These are phyloP conservation scores for Pseudocercospora eumusae DNA, from an alignment of 2,329 filamentous ascomycete species.

Conservation along the genomic window DNA sequence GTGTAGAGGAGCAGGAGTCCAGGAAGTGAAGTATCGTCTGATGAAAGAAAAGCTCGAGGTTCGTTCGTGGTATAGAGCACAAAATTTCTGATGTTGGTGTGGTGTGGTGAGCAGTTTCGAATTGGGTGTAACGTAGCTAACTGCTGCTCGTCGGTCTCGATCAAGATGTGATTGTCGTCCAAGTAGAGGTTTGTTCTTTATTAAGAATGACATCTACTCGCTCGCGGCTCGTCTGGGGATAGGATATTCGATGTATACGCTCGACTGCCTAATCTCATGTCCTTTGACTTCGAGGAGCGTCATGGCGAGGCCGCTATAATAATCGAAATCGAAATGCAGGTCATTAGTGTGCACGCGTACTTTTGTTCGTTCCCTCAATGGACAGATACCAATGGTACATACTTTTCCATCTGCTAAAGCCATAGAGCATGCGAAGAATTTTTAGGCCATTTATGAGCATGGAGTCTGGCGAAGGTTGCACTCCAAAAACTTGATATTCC, in stretches of 20 bases:
- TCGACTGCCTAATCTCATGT: constrained; percentile 43
- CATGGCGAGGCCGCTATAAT: constrained; percentile 16
- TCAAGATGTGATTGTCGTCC: constrained; percentile 22
- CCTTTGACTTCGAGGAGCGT: constrained; percentile 45
- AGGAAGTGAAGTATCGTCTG: constrained; percentile 51
- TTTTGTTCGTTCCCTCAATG: constrained; percentile 12
- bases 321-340: constrained; percentile 39
- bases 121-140: too few species aligned
- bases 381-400: too few species aligned
- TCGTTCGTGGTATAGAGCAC: constrained; percentile 52
- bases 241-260: constrained; percentile 38
- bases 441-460: constrained; percentile 51
- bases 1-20: too few species aligned
- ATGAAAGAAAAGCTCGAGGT: too few species aligned
- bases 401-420: too few species aligned
- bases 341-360: too few species aligned
- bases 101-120: too few species aligned
- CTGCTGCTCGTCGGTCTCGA: constrained; percentile 41
- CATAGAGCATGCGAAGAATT: constrained; percentile 50
- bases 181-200: constrained; percentile 23
- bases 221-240: constrained; percentile 50
- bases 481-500: constrained; percentile 46
- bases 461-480: constrained; percentile 51
- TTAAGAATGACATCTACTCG: constrained; percentile 44
- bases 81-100: too few species aligned